Conservation (phyloP, 345 rosid species). For the Capsella bursapastoris region DNA sequence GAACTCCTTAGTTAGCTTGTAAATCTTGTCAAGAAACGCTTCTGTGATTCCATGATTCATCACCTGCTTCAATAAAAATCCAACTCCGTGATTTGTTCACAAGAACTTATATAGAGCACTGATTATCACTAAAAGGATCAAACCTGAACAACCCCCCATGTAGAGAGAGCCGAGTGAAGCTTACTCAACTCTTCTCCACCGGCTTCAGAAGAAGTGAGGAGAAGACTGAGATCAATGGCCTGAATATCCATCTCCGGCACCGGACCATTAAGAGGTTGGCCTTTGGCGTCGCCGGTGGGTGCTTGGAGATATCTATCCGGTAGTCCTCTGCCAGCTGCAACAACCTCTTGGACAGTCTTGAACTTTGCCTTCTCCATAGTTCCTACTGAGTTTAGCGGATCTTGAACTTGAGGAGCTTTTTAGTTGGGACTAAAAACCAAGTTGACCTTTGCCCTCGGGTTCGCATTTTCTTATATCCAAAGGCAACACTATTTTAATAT, state of each 20-base stretch:
- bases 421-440: not conserved
- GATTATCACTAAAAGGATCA: not conserved
- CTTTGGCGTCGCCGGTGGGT: slow-evolving; percentile 33
- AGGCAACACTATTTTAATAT: no score
- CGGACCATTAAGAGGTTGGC: slow-evolving; percentile 38
- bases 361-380: slow-evolving; percentile 43
- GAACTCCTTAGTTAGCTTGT: slow-evolving; percentile 53
- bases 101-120: no score
- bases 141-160: slow-evolving; percentile 88
- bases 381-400: slow-evolving; percentile 7
- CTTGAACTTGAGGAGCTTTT: slow-evolving; percentile 2
- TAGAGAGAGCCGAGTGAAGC: slow-evolving; percentile 58
- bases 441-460: not conserved
- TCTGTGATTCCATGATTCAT: slow-evolving; percentile 66
- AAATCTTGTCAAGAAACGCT: slow-evolving; percentile 53
- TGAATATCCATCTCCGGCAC: slow-evolving; percentile 57
- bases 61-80: slow-evolving; percentile 44
- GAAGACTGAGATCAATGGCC: slow-evolving; percentile 59
- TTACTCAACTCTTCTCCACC: slow-evolving; percentile 53
- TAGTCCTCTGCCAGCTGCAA: slow-evolving; percentile 41
- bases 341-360: slow-evolving; percentile 56
- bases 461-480: no score
- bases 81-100: not conserved
- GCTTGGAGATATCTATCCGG: slow-evolving; percentile 52
- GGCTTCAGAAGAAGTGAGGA: slow-evolving; percentile 49